Evolutionary conservation across 2,329 filamentous ascomycete species (phyloP).

Genomic region (Trichoderma breve): DNA sequence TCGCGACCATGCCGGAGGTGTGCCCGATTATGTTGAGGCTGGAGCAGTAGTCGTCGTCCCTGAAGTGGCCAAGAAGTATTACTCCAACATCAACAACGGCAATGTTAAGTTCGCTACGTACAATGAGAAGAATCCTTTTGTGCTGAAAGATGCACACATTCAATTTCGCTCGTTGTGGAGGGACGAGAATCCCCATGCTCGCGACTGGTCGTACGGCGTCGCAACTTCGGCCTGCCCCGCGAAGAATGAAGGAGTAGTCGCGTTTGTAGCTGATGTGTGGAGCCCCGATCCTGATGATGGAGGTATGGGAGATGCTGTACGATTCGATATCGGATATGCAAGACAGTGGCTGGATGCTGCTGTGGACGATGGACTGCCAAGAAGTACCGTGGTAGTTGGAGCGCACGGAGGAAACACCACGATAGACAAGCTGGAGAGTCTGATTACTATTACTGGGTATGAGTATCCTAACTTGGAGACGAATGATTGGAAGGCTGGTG

Average conservation of each 20-base stretch:
- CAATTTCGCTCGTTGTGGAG: neutral
- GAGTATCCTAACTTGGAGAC: neutral
- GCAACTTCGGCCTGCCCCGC: neutral
- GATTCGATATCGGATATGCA: constrained; percentile 20
- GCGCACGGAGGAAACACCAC: neutral
- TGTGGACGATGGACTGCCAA: constrained; percentile 24
- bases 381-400: neutral
- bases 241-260: neutral
- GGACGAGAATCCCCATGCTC: neutral
- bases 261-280: neutral
- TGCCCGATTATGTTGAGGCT: neutral
- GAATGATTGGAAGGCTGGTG: neutral
- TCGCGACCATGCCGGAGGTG: neutral
- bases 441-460: neutral
- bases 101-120: neutral
- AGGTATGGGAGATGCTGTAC: neutral
- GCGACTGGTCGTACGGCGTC: neutral
- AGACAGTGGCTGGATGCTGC: constrained; percentile 29
- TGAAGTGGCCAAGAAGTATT: neutral
- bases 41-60: neutral
- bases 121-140: neutral
- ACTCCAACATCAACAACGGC: neutral
- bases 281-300: neutral
- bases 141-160: neutral
- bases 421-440: neutral